Percentiles rank a stretch among this genome's conserved stretches.
Evolutionary conservation across 2,329 filamentous ascomycete genomes (phyloP).

Genomic region (Neurospora sp.): DNA sequence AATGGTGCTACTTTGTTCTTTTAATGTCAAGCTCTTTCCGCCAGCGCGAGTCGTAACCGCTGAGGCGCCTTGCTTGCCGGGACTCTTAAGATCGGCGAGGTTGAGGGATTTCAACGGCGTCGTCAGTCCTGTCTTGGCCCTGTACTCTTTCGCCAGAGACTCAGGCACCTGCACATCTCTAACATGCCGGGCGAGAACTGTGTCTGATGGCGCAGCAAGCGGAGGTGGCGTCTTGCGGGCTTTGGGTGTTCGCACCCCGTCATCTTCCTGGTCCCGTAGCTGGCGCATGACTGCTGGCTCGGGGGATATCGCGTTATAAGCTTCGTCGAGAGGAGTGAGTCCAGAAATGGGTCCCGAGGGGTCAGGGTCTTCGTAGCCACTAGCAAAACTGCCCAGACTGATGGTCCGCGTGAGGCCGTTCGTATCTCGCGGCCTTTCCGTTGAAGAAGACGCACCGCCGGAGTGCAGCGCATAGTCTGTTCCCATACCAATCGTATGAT

Average conservation of each 20-base stretch:
- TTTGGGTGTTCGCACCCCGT: constrained; percentile 60
- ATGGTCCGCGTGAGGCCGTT: constrained; percentile 61
- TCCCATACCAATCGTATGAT: constrained; percentile 55
- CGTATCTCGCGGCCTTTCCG: constrained; percentile 40
- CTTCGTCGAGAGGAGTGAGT: constrained; percentile 39
- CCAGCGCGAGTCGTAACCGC: constrained; percentile 29
- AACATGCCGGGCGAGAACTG: constrained; percentile 77
- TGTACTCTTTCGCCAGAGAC: constrained; percentile 77
- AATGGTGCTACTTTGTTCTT: constrained; percentile 96
- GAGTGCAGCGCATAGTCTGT: constrained; percentile 77
- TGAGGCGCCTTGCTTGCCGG: constrained; percentile 38
- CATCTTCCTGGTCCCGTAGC: constrained; percentile 27
- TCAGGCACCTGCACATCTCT: constrained; percentile 86
- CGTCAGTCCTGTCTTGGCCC: constrained; percentile 57
- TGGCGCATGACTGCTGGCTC: constrained; percentile 16
- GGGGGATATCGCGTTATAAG: constrained; percentile 29
- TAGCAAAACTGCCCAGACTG: constrained; percentile 84
- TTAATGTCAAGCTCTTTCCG: constrained; percentile 72
- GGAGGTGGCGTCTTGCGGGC: constrained; percentile 38
- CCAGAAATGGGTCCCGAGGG: constrained; percentile 35
- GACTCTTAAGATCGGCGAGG: constrained; percentile 41
- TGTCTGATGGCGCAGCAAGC: constrained; percentile 66
- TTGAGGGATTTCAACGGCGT: constrained; percentile 47
- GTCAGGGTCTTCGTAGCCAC: constrained; percentile 54
- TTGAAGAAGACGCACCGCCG: constrained; percentile 58